Base-by-base conservation (phyloP, 2,329 filamentous ascomycete genomes). In the Trichophyton rubrum region DNA sequence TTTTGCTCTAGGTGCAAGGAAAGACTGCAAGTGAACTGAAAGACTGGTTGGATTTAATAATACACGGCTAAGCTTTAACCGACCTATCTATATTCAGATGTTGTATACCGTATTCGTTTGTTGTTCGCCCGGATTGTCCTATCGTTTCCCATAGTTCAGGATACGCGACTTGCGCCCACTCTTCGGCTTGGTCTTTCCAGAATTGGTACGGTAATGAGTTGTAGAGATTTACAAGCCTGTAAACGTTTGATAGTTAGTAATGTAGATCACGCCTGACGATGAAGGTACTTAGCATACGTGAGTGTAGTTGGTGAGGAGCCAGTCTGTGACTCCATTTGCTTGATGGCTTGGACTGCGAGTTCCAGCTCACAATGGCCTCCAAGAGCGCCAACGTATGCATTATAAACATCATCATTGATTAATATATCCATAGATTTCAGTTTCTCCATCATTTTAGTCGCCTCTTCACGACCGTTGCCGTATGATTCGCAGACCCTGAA, bases 371-470 rank as follows among this genome's bases (percentile, higher is more conserved):
- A 85, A 65, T 89, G 87, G 2, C 85, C 85, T 0, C 87, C 88
- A 60, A 96, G 72, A 0, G 88, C 88, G 7, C 85, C 87, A 56
- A 88, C 78, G 70, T 95, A 97, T 1, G 86, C 84, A 20, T 83
- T 83, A 73, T 89, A 92, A 11, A 97, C 82, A 1, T 80, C 73
- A 22, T 82, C 80, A 41, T 90, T 87, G 24, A 96, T 79, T 45
- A 89, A 86, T 59, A 97, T 80, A 33, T 93, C 89, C 80, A 95
- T 86, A 60, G 80, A 73, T 59, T 83, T 82, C 45, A 87, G 83
- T 63, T 80, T 80, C 20, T 67, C 63, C 64, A 77, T 75, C 77
- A 72, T 85, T 78, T 65, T 86, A 77, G 68, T 78, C 1, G 76
- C 75, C 61, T 78, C 75, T 35, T 73, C 67, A 1, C 67, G 66